These are phyloP conservation scores for Harrya chromipes DNA, from an alignment of 768 basidiomycete genomes.

Conservation along the genomic window DNA sequence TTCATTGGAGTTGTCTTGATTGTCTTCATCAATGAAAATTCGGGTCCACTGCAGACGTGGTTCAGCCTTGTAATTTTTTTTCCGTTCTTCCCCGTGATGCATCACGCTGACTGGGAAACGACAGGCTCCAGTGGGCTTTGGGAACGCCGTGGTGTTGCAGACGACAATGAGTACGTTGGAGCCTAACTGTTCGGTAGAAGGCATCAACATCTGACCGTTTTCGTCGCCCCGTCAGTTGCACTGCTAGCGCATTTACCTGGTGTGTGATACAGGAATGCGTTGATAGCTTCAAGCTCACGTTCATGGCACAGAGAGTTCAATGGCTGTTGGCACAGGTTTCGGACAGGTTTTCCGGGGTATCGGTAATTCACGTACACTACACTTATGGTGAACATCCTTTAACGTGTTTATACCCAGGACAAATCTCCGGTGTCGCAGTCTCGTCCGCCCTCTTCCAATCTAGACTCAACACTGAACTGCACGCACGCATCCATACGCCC, in stretches of 20 bases:
- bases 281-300: background rate
- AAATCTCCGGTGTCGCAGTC: slow-evolving; percentile 59
- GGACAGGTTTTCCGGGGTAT: slow-evolving; percentile 57
- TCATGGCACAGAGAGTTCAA: slow-evolving; percentile 32
- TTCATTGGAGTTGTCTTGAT: slow-evolving; percentile 45
- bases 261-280: slow-evolving; percentile 20
- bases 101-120: slow-evolving; percentile 5
- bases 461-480: slow-evolving; percentile 44
- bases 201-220: slow-evolving; percentile 1
- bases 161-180: slow-evolving; percentile 49
- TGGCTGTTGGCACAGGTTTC: slow-evolving; percentile 61
- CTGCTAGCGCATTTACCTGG: slow-evolving; percentile 53
- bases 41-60: slow-evolving; percentile 44
- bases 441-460: slow-evolving; percentile 61
- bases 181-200: background rate
- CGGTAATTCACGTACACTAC: slow-evolving; percentile 30
- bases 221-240: slow-evolving; percentile 40
- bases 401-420: slow-evolving; percentile 37
- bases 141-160: slow-evolving; percentile 62
- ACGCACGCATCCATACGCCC: slow-evolving; percentile 40
- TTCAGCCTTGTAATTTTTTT: slow-evolving; percentile 43
- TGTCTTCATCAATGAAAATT: slow-evolving; percentile 40
- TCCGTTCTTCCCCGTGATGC: background rate
- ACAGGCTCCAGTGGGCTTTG: slow-evolving; percentile 63
- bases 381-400: background rate